Evolutionary conservation across 2,329 filamentous ascomycete genomes (phyloP).

Genomic region (Aaosphaeria arxii): DNA sequence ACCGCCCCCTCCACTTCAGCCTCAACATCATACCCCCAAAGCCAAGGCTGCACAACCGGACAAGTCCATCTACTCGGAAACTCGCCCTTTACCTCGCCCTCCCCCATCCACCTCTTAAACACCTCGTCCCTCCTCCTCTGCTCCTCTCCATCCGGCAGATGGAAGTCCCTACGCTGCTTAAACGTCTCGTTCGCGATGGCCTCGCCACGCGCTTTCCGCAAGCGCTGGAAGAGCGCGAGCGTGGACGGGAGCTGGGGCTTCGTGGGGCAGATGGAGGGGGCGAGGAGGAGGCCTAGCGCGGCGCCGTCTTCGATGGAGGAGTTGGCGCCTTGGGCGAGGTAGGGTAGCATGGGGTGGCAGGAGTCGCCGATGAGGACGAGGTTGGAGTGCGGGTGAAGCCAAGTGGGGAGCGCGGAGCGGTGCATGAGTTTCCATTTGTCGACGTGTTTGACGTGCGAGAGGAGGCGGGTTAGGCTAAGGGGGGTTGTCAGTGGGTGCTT

Average conservation of each 20-base stretch:
- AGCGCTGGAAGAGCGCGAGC: conserved; percentile 42
- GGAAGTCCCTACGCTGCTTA: conserved; percentile 44
- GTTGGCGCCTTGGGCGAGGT: conserved; percentile 53
- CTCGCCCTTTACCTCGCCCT: conserved; percentile 45
- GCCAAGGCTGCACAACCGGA: conserved; percentile 32
- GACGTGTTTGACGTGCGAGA: conserved; percentile 55
- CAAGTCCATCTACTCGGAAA: conserved; percentile 61
- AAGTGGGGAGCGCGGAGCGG: background rate
- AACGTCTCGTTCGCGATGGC: conserved; percentile 63
- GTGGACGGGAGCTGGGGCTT: conserved; percentile 34
- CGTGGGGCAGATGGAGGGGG: background rate
- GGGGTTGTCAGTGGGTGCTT: too few species aligned
- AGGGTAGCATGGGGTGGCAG: conserved; percentile 34
- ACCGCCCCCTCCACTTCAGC: conserved; percentile 20
- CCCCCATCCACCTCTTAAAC: conserved; percentile 56
- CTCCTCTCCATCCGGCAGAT: conserved; percentile 50
- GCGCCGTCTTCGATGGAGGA: conserved; percentile 67
- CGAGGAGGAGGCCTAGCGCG: conserved; percentile 58
- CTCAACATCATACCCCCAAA: conserved; percentile 34
- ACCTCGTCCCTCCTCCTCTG: conserved; percentile 57
- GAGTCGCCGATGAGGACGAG: conserved; percentile 16
- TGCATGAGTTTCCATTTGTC: conserved; percentile 71
- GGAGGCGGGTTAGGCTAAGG: conserved; percentile 36
- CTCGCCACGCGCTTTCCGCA: conserved; percentile 50
- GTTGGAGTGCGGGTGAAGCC: too few species aligned